These are phyloP conservation scores for Blastocrithidia nonstop DNA, from an alignment of 208 protist species.

Conservation along the genomic window DNA sequence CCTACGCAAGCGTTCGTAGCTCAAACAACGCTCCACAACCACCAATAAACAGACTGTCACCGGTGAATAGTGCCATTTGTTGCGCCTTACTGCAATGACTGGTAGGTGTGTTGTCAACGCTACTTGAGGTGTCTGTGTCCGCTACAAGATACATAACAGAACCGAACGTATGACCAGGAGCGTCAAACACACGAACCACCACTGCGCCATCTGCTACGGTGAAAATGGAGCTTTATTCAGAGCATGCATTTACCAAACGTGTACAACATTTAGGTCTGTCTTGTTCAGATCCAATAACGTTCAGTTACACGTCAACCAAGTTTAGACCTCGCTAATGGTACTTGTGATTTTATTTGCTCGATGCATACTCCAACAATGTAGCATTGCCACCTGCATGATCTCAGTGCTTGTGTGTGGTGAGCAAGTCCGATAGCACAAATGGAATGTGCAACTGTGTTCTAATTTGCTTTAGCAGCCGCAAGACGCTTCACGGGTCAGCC, in stretches of 20 bases:
- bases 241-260: conserved; percentile 19
- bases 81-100: conserved; percentile 38
- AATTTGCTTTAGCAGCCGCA: conserved; percentile 24
- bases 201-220: conserved; percentile 25
- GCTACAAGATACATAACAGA: conserved; percentile 59
- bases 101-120: conserved; percentile 3
- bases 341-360: background rate
- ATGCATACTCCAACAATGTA: conserved; percentile 16
- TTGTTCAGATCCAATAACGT: conserved; percentile 51
- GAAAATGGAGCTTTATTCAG: conserved; percentile 31
- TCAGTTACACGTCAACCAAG: conserved; percentile 12
- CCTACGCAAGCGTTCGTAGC: conserved; percentile 21
- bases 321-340: background rate
- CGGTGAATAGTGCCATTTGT: conserved; percentile 75
- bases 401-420: conserved; percentile 94
- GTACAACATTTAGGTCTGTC: conserved; percentile 48
- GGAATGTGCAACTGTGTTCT: conserved; percentile 12
- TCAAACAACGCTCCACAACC: conserved; percentile 89
- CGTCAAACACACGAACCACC: conserved; percentile 30
- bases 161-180: conserved; percentile 69
- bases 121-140: conserved; percentile 8
- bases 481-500: conserved; percentile 39
- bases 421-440: conserved; percentile 55
- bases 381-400: conserved; percentile 90
- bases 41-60: conserved; percentile 88